Percentiles rank a stretch among this genome's conserved stretches.
phyloP scores from a whole-genome alignment of 2,329 filamentous ascomycete species.

The Leptodontidium sp. region DNA sequence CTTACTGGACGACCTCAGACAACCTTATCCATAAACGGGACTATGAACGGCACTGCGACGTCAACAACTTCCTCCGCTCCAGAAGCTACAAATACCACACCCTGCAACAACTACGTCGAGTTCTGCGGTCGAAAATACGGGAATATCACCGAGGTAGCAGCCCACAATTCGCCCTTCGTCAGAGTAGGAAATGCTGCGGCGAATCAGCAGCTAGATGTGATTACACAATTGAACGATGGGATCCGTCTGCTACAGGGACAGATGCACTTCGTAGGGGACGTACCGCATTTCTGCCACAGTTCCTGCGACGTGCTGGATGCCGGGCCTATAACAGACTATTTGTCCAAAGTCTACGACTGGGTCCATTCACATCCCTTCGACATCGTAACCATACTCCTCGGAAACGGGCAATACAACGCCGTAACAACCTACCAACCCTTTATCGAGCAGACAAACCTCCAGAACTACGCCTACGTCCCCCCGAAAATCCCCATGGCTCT shows the following conservation, averaged over 20 bases:
- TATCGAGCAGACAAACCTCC: conserved; percentile 76
- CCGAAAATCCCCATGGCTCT: conserved; percentile 73
- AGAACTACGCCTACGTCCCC: conserved; percentile 77
- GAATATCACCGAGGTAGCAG: conserved; percentile 81
- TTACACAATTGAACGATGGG: conserved; percentile 79
- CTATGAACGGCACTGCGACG: conserved; percentile 56
- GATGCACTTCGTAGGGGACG: conserved; percentile 67
- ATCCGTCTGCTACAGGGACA: conserved; percentile 70
- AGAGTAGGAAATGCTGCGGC: conserved; percentile 74
- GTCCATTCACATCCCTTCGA: conserved; percentile 82
- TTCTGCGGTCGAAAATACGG: conserved; percentile 80
- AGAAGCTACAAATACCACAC: conserved; percentile 72
- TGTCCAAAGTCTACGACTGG: conserved; percentile 75
- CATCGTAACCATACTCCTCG: conserved; percentile 85
- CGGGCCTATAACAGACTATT: conserved; percentile 78
- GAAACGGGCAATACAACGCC: conserved; percentile 79
- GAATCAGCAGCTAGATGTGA: conserved; percentile 76
- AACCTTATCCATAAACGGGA: conserved; percentile 54
- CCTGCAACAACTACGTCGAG: conserved; percentile 82
- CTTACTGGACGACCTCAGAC: conserved; percentile 46
- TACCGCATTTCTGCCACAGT: conserved; percentile 84
- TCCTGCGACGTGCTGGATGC: conserved; percentile 83
- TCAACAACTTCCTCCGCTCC: conserved; percentile 54
- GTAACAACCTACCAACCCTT: conserved; percentile 70
- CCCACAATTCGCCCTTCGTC: conserved; percentile 85